Conservation (phyloP, 352 stramenopile species). For the Pythium phragmiticola region DNA sequence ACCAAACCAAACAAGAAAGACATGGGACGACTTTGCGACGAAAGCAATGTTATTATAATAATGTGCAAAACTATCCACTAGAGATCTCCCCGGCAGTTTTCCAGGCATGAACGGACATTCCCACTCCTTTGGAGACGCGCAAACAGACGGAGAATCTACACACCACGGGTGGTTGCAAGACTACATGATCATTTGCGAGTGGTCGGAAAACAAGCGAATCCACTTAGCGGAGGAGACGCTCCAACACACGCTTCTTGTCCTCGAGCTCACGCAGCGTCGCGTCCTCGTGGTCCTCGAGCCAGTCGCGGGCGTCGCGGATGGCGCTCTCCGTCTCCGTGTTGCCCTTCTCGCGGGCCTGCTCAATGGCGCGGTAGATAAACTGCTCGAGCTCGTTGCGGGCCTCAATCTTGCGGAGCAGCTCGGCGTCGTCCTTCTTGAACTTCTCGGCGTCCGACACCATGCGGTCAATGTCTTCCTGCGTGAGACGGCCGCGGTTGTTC, state of each 20-base stretch:
- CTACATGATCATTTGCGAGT: slow-evolving; percentile 30
- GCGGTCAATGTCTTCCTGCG: slow-evolving; percentile 96
- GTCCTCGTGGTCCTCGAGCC: slow-evolving; percentile 98
- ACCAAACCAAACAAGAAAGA: not conserved
- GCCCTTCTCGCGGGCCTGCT: slow-evolving; percentile 92
- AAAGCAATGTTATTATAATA: slow-evolving; percentile 33
- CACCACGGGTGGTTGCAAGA: slow-evolving; percentile 20
- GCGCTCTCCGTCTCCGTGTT: slow-evolving; percentile 91
- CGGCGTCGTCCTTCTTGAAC: slow-evolving; percentile 96
- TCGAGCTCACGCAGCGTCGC: slow-evolving; percentile 97
- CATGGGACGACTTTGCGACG: not conserved
- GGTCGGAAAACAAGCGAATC: not conserved
- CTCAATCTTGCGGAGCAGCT: slow-evolving; percentile 94
- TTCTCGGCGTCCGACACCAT: slow-evolving; percentile 98
- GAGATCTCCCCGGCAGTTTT: slow-evolving; percentile 1
- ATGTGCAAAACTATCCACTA: slow-evolving; percentile 37
- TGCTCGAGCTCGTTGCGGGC: slow-evolving; percentile 95
- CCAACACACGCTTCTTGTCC: slow-evolving; percentile 86
- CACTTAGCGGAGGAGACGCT: slow-evolving; percentile 41
- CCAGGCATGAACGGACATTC: not conserved
- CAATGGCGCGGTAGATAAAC: slow-evolving; percentile 94
- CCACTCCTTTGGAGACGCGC: not conserved
- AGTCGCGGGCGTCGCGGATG: slow-evolving; percentile 98
- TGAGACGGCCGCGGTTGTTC: slow-evolving; percentile 97
- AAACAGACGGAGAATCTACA: slow-evolving; percentile 17